A percentile compares a stretch with the other conserved stretches of the same genome.
These are phyloP conservation scores for Lachancea mirantina DNA, from an alignment of 805 yeast genomes.

Conservation along the genomic window DNA sequence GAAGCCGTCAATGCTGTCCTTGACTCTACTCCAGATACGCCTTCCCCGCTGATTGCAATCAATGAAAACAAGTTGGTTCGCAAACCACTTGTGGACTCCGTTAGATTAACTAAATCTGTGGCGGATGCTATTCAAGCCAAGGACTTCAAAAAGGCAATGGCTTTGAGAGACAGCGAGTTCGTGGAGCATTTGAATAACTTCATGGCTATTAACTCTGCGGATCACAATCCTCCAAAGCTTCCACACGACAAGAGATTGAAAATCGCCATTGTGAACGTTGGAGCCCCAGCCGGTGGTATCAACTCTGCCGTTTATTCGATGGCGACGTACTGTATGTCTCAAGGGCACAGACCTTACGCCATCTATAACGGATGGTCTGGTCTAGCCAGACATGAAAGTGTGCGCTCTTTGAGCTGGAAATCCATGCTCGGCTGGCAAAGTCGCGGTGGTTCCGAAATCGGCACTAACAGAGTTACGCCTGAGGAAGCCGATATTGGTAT, in stretches of 20 bases:
- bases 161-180: constrained; percentile 64
- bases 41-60: constrained; percentile 73
- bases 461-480: constrained; percentile 71
- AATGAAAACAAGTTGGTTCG: constrained; percentile 64
- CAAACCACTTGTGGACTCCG: constrained; percentile 66
- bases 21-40: constrained; percentile 60
- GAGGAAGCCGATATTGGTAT: constrained; percentile 58
- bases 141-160: constrained; percentile 64
- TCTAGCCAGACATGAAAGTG: constrained; percentile 53
- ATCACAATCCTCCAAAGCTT: constrained; percentile 55
- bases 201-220: constrained; percentile 60
- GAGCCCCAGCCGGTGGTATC: constrained; percentile 76
- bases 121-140: constrained; percentile 60
- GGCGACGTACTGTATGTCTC: constrained; percentile 66
- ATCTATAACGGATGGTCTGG: constrained; percentile 73
- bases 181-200: constrained; percentile 56
- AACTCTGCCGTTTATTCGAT: constrained; percentile 72
- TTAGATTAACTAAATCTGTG: constrained; percentile 59
- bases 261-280: constrained; percentile 67
- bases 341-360: constrained; percentile 66
- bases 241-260: constrained; percentile 48
- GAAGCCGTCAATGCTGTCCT: constrained; percentile 73
- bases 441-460: constrained; percentile 74
- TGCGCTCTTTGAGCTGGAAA: constrained; percentile 56
- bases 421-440: constrained; percentile 68